A percentile compares a stretch with the other conserved stretches of the same genome.
These are phyloP conservation scores for Miscanthus sacchariflorus DNA, from an alignment of 202 grass and related monocot genomes.

Conservation along the genomic window DNA sequence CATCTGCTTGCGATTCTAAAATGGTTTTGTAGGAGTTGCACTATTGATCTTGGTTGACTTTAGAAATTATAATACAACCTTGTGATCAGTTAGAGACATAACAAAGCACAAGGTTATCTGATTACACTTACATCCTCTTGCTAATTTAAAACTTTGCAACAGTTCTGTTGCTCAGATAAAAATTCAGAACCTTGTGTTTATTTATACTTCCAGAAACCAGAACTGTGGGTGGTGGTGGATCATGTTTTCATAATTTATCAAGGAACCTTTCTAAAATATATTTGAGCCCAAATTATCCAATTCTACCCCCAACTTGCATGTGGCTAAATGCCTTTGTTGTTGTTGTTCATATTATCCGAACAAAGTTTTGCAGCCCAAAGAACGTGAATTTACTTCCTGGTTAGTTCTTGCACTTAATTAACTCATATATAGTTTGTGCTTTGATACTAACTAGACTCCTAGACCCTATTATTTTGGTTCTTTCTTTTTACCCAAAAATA, in stretches of 20 bases:
- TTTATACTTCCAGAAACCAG: background rate
- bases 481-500: too few species aligned
- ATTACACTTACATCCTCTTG: background rate
- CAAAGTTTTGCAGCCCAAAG: background rate
- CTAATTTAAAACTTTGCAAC: background rate
- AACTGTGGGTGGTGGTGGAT: too few species aligned
- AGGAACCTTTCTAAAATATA: too few species aligned
- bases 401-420: background rate
- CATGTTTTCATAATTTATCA: too few species aligned
- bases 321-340: too few species aligned
- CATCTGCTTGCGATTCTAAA: background rate
- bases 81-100: background rate
- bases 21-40: background rate
- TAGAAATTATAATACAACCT: background rate
- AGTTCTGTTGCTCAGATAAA: background rate
- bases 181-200: background rate
- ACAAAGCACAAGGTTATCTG: background rate
- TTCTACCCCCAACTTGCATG: too few species aligned
- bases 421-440: slow-evolving; percentile 17
- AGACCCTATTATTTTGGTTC: background rate
- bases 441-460: slow-evolving; percentile 3
- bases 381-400: background rate
- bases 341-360: too few species aligned
- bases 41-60: background rate
- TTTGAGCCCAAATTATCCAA: too few species aligned